Evolutionary conservation across 2,329 filamentous ascomycete species (phyloP).

Genomic region (Fusarium torreyae): DNA sequence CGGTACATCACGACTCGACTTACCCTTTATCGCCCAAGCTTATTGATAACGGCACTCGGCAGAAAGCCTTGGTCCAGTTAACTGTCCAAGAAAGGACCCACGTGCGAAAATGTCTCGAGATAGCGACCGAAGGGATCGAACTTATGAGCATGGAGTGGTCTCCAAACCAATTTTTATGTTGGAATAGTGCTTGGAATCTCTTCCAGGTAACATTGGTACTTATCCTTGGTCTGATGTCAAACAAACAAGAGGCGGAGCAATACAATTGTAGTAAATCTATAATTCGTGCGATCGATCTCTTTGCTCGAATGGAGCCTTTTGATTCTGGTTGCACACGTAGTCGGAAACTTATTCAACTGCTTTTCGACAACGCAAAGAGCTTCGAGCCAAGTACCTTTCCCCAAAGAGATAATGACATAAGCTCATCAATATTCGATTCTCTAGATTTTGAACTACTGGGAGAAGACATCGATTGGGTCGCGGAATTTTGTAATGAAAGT

Average conservation of each 20-base stretch:
- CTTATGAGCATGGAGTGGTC: constrained; percentile 3
- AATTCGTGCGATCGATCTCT: background rate
- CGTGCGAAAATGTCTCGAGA: constrained; percentile 1
- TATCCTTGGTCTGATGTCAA: background rate
- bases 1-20: constrained; percentile 15
- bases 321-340: constrained; percentile 13
- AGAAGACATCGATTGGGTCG: constrained; percentile 12
- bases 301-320: constrained; percentile 1
- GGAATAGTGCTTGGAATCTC: constrained; percentile 21
- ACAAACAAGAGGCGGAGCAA: background rate
- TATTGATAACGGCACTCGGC: background rate
- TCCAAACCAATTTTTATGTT: constrained; percentile 10
- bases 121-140: constrained; percentile 7
- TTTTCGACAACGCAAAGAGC: background rate
- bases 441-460: constrained; percentile 7
- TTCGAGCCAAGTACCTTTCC: background rate
- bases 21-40: constrained; percentile 17
- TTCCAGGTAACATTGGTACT: constrained; percentile 8
- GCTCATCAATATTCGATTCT: background rate
- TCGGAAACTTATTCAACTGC: constrained; percentile 6
- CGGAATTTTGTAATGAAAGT: background rate
- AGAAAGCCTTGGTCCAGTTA: background rate
- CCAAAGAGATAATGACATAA: background rate
- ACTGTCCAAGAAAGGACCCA: background rate
- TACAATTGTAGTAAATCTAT: background rate